phyloP scores from a whole-genome alignment of 306 rosid species.

The Canavalia gladiata region DNA sequence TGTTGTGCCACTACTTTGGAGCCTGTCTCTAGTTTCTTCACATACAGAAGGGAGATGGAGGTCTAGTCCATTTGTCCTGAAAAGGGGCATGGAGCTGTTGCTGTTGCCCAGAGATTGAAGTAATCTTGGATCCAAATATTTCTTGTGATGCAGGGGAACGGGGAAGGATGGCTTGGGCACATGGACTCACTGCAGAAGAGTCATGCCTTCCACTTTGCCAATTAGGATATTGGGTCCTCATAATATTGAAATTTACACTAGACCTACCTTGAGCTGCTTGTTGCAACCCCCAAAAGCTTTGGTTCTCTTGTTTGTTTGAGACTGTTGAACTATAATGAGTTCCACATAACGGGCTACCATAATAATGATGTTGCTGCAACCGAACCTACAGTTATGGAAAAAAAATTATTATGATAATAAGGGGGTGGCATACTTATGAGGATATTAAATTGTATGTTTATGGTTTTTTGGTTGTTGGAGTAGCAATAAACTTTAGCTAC shows the following conservation, averaged over 20 bases:
- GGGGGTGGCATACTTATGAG: conserved; percentile 6
- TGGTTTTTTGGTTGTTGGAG: conserved; percentile 4
- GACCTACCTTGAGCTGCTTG: conserved; percentile 59
- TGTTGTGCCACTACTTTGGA: conserved; percentile 40
- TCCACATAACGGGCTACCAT: conserved; percentile 50
- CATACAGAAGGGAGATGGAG: conserved; percentile 52
- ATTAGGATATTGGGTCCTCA: conserved; percentile 55
- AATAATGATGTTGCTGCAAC: conserved; percentile 62
- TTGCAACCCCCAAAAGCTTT: conserved; percentile 62
- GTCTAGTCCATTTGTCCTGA: conserved; percentile 54
- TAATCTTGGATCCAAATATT: conserved; percentile 54
- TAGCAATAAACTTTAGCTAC: conserved; percentile 39
- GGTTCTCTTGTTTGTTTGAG: conserved; percentile 56
- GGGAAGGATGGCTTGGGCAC: conserved; percentile 49
- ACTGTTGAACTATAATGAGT: conserved; percentile 52
- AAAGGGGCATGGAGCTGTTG: conserved; percentile 56
- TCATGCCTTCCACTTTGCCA: conserved; percentile 69
- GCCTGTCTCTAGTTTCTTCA: conserved; percentile 54
- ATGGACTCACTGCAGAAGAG: conserved; percentile 30
- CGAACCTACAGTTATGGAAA: conserved; percentile 50
- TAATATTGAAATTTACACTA: conserved; percentile 42
- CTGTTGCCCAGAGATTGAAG: conserved; percentile 60
- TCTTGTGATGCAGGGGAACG: conserved; percentile 52
- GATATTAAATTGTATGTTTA: conserved; percentile 14
- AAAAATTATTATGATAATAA: conserved; percentile 9